Evolutionary conservation across 768 basidiomycete species (phyloP).

Genomic region (Rhizopogon vulgaris): DNA sequence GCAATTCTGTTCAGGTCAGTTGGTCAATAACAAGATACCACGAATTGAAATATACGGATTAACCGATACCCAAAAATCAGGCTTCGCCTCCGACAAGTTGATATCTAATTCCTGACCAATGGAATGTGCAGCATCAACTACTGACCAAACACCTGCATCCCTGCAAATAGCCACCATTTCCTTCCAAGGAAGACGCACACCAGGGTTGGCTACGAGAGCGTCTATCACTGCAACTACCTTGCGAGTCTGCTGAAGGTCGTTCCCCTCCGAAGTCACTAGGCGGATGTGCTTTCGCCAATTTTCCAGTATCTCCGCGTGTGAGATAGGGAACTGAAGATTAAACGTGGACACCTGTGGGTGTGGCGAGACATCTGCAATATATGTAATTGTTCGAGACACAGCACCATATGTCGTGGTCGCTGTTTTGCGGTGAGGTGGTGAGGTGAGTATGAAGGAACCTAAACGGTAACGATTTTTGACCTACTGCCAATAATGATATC

Average conservation of each 20-base stretch:
- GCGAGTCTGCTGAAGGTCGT: constrained; percentile 18
- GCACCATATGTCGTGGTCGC: constrained; percentile 56
- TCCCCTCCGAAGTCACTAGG: constrained; percentile 18
- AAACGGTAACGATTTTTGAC: constrained; percentile 15
- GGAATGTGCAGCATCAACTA: constrained; percentile 80
- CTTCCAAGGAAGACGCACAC: constrained; percentile 63
- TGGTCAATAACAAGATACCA: background rate
- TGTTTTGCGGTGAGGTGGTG: constrained; percentile 15
- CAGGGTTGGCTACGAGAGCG: constrained; percentile 57
- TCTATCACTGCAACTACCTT: constrained; percentile 70
- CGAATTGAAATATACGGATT: constrained; percentile 12
- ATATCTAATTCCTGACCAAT: constrained; percentile 66
- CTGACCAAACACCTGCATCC: constrained; percentile 53
- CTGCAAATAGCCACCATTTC: constrained; percentile 60
- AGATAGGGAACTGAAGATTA: constrained; percentile 47
- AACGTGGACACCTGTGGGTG: constrained; percentile 48
- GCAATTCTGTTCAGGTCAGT: constrained; percentile 46
- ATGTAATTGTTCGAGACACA: constrained; percentile 43
- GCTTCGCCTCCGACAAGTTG: constrained; percentile 45
- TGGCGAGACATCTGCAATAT: constrained; percentile 49
- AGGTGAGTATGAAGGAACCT: background rate
- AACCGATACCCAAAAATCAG: constrained; percentile 80
- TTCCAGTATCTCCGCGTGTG: constrained; percentile 49
- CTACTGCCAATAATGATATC: constrained; percentile 63
- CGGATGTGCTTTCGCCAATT: constrained; percentile 36